phyloP scores from a whole-genome alignment of 495 filamentous ascomycete genomes.

The Podospora pseudoanserina region DNA sequence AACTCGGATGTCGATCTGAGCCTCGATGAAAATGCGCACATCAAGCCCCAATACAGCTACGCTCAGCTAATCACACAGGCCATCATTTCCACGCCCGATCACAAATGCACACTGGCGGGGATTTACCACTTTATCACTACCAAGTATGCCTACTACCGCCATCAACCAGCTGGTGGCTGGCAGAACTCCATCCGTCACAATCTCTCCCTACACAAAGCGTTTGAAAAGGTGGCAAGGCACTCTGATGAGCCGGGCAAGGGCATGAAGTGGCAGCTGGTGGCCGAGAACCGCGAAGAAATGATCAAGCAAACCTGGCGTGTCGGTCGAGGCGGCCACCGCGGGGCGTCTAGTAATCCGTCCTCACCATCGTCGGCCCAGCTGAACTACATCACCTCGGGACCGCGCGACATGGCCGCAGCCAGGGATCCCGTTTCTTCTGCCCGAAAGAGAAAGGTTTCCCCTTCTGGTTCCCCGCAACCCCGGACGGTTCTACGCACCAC shows the following conservation, averaged over 20 bases:
- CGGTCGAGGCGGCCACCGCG: slow-evolving; percentile 55
- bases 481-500: slow-evolving; percentile 37
- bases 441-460: slow-evolving; percentile 52
- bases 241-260: slow-evolving; percentile 97
- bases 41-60: slow-evolving; percentile 94
- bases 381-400: slow-evolving; percentile 47
- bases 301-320: slow-evolving; percentile 44
- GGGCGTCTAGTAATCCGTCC: slow-evolving; percentile 51
- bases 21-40: slow-evolving; percentile 72
- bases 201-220: slow-evolving; percentile 86
- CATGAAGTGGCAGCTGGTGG: slow-evolving; percentile 94
- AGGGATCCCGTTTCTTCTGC: slow-evolving; percentile 36
- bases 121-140: slow-evolving; percentile 91
- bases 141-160: slow-evolving; percentile 85
- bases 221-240: slow-evolving; percentile 83
- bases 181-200: slow-evolving; percentile 99
- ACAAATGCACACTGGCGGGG: slow-evolving; percentile 79
- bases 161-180: slow-evolving; percentile 73
- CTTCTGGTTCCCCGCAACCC: slow-evolving; percentile 45
- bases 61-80: slow-evolving; percentile 96
- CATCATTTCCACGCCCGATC: slow-evolving; percentile 75
- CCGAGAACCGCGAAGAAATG: slow-evolving; percentile 73
- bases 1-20: slow-evolving; percentile 72
- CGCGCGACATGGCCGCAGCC: slow-evolving; percentile 43
- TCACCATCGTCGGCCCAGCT: slow-evolving; percentile 48